These are phyloP conservation scores for Penicillium canariense DNA, from an alignment of 495 filamentous ascomycete species.

Conservation along the genomic window DNA sequence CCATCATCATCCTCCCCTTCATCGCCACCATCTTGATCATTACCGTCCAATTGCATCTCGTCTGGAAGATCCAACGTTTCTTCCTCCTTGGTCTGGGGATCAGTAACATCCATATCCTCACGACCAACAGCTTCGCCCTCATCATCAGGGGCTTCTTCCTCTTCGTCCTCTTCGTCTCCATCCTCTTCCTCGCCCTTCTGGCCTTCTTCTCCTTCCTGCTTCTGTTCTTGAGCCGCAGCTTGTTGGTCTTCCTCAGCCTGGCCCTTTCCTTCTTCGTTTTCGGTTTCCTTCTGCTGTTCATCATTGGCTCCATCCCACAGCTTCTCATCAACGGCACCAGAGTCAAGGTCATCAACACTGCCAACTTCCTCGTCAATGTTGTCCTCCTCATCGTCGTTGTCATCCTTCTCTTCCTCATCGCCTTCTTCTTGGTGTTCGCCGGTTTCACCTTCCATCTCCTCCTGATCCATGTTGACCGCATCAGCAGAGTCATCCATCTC, in stretches of 20 bases:
- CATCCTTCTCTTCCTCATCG: conserved; percentile 61
- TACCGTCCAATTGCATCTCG: conserved; percentile 66
- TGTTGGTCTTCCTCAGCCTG: conserved; percentile 62
- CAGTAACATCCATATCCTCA: conserved; percentile 61
- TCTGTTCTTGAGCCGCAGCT: conserved; percentile 56
- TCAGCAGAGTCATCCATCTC: conserved; percentile 67
- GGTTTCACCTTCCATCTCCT: conserved; percentile 62
- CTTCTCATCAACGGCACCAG: conserved; percentile 91
- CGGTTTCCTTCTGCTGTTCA: conserved; percentile 77
- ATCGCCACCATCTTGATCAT: conserved; percentile 60
- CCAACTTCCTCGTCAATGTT: conserved; percentile 86
- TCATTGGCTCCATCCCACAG: conserved; percentile 88
- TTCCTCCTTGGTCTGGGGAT: conserved; percentile 72
- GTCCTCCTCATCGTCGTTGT: conserved; percentile 55
- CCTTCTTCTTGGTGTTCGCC: conserved; percentile 54
- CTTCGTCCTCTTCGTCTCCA: conserved; percentile 53
- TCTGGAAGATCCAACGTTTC: conserved; percentile 64
- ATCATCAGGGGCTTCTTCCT: conserved; percentile 57
- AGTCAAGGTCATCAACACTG: conserved; percentile 83
- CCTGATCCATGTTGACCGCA: conserved; percentile 92
- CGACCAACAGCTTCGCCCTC: conserved; percentile 60
- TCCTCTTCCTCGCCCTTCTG: conserved; percentile 45
- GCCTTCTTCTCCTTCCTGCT: conserved; percentile 47
- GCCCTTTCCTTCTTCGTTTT: conserved; percentile 68
- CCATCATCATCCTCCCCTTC: conserved; percentile 65